A percentile compares a stretch with the other conserved stretches of the same genome.
Evolutionary conservation across 768 basidiomycete genomes (phyloP).

Genomic region (Phylloporus sp.): DNA sequence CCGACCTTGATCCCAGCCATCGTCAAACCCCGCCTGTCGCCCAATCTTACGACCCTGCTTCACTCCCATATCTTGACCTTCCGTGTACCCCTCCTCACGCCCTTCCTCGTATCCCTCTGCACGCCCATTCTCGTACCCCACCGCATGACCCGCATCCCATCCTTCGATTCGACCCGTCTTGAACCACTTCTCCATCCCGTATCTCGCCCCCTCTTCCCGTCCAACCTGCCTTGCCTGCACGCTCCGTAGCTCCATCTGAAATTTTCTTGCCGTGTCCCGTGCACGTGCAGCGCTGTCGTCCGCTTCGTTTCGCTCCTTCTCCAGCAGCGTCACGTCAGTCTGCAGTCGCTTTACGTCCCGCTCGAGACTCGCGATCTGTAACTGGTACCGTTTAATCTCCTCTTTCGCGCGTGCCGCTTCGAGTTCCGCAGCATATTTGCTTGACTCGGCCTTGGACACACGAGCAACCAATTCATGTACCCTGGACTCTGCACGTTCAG

Average conservation of each 20-base stretch:
- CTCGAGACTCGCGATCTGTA: slow-evolving; percentile 46
- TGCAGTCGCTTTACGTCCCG: slow-evolving; percentile 39
- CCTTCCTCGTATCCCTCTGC: slow-evolving; percentile 42
- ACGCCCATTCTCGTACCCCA: slow-evolving; percentile 45
- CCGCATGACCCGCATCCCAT: slow-evolving; percentile 42
- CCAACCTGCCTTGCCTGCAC: slow-evolving; percentile 43
- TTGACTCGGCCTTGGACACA: slow-evolving; percentile 39
- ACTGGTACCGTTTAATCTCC: slow-evolving; percentile 45
- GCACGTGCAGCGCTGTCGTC: slow-evolving; percentile 42
- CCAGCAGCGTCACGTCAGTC: slow-evolving; percentile 29
- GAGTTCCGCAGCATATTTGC: slow-evolving; percentile 37
- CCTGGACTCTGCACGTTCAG: slow-evolving; percentile 48
- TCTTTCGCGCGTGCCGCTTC: slow-evolving; percentile 40
- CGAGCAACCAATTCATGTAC: slow-evolving; percentile 40
- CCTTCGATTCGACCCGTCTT: slow-evolving; percentile 44
- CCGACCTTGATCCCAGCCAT: slow-evolving; percentile 37
- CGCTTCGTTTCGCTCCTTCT: slow-evolving; percentile 37
- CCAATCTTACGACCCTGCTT: slow-evolving; percentile 31
- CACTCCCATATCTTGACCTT: slow-evolving; percentile 35
- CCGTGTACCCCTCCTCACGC: slow-evolving; percentile 35
- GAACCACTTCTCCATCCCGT: slow-evolving; percentile 43
- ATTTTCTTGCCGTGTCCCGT: slow-evolving; percentile 41
- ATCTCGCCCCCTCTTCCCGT: slow-evolving; percentile 39
- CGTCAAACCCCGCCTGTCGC: slow-evolving; percentile 30
- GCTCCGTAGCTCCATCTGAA: slow-evolving; percentile 42